These are phyloP conservation scores for Cladosporium sp. DNA, from an alignment of 2,329 filamentous ascomycete genomes.

Conservation along the genomic window DNA sequence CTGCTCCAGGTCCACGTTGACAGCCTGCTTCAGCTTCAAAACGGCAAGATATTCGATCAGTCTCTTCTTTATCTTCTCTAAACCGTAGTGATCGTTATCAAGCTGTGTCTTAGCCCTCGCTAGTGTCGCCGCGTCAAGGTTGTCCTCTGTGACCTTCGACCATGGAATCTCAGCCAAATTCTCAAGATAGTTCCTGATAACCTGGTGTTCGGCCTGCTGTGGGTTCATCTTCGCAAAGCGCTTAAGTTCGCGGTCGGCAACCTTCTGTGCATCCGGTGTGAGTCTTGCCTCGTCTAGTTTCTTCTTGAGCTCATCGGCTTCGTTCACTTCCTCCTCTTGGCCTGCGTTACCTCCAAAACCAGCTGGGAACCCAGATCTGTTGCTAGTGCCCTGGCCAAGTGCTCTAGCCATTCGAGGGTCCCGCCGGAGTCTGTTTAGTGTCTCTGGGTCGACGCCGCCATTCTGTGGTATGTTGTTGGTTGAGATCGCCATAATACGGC, in stretches of 20 bases:
- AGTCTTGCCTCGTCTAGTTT: constrained; percentile 80
- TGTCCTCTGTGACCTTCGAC: constrained; percentile 80
- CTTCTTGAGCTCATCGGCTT: constrained; percentile 88
- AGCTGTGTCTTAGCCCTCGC: constrained; percentile 81
- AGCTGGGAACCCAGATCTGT: constrained; percentile 35
- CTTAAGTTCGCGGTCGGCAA: constrained; percentile 87
- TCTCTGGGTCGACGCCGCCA: constrained; percentile 47
- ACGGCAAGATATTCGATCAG: constrained; percentile 94
- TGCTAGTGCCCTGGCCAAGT: constrained; percentile 33
- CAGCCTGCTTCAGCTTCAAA: constrained; percentile 88
- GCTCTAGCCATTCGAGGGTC: constrained; percentile 43
- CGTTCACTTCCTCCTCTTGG: constrained; percentile 78
- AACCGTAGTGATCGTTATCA: constrained; percentile 92
- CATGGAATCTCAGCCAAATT: constrained; percentile 93
- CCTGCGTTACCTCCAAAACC: constrained; percentile 41
- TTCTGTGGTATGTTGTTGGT: constrained; percentile 54
- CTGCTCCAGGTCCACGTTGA: constrained; percentile 79
- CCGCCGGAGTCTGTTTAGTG: constrained; percentile 46
- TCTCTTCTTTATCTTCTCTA: constrained; percentile 97
- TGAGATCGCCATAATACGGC: constrained; percentile 79
- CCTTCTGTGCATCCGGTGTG: constrained; percentile 80
- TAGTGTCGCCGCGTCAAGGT: constrained; percentile 78
- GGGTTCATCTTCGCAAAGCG: constrained; percentile 93
- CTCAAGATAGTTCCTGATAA: constrained; percentile 90
- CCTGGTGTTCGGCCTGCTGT: constrained; percentile 92